Conservation (phyloP, 805 yeast species). For the Brettanomyces nanus region DNA sequence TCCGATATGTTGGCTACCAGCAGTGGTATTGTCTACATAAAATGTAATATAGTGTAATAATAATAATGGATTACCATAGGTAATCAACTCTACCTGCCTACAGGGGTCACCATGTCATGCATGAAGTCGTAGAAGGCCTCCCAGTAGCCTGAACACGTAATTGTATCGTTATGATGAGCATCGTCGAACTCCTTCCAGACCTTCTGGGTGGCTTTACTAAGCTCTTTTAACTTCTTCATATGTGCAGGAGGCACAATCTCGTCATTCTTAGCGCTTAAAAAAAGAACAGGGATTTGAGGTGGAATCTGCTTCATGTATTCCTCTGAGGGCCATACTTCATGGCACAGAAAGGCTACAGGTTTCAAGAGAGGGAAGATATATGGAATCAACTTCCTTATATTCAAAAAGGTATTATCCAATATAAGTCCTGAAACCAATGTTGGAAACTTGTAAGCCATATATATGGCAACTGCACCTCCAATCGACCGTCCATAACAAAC, state of each 20-base stretch:
- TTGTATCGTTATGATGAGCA: conserved; percentile 80
- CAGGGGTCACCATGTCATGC: not conserved
- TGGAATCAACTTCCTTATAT: conserved; percentile 63
- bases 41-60: not conserved
- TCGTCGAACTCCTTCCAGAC: conserved; percentile 44
- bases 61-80: not conserved
- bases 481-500: conserved; percentile 81
- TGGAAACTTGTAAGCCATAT: conserved; percentile 58
- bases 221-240: conserved; percentile 51
- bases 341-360: conserved; percentile 48
- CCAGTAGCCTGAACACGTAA: conserved; percentile 74
- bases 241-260: conserved; percentile 90
- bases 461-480: conserved; percentile 92
- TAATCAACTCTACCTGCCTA: too few species aligned
- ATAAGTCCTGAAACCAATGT: conserved; percentile 52
- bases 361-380: conserved; percentile 64
- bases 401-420: conserved; percentile 80
- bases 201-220: conserved; percentile 46
- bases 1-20: conserved; percentile 59
- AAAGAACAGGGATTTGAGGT: conserved; percentile 52
- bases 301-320: conserved; percentile 42
- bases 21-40: not conserved
- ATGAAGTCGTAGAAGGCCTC: conserved; percentile 50
- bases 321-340: conserved; percentile 81
- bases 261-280: conserved; percentile 68